Evolutionary conservation across 768 basidiomycete genomes (phyloP), one percentile per base, ranked within the genome.

Genomic region (Termitomyces titanicus): DNA sequence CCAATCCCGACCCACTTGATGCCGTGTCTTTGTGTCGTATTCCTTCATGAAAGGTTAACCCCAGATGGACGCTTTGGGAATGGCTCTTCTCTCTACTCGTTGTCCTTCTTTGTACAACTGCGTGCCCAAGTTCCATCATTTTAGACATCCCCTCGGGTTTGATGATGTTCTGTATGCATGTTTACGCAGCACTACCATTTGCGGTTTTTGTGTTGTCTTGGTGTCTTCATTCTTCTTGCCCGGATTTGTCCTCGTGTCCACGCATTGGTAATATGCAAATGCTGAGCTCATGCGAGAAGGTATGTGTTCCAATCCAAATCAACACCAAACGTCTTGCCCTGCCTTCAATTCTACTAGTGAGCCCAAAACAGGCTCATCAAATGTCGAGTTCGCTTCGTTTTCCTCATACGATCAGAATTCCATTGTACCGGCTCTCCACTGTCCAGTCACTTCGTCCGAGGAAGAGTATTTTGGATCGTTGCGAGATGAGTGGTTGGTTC

Each of bases 11-110:
- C 39, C 50, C 50, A 60, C 44, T 34, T 37, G 18, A 40, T 37
- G 27, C 53, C 55, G 59, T 57, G 49, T 47, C 22, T 56, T 35
- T 39, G 18, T 34, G 35, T 56, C 53, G 22, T 27, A 24, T 52
- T 40, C 34, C 43, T 22, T 39, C 33, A 35, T 31, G 18, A 29
- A 29, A 43, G 12, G 17, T 31, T 60, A 60, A 44, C 59, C 46
- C 56, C 56, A 33, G 22, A 54, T 52, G 49, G 59, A 46, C 20
- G 9, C 29, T 46, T 56, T 27, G 49, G 42, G 37, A 15, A 39
- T 45, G 20, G 18, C n/a, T 47, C 55, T 51, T 20, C 24, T 44
- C 29, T n/a, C 35, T 42, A 13, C 27, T 33, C 18, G 17, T 39
- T 8, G 24, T n/a, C 17, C 44, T 54, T 51, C 53, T 46, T 42